These are phyloP conservation scores for Rhizopogon salebrosus DNA, from an alignment of 768 basidiomycete species.

Conservation along the genomic window DNA sequence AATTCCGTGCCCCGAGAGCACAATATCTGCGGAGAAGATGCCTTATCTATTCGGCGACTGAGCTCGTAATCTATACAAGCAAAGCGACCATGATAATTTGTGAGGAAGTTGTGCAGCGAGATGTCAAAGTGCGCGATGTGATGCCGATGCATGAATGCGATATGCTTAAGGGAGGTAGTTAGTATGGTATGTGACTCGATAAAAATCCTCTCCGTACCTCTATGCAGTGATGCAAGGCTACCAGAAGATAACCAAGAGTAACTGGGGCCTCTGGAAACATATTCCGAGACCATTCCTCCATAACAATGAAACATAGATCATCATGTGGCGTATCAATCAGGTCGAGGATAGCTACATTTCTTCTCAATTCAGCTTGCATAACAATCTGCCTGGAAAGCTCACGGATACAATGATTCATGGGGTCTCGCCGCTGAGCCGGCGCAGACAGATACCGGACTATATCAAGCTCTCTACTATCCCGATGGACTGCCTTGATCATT, in stretches of 20 bases:
- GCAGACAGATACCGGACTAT: slow-evolving; percentile 52
- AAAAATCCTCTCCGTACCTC: slow-evolving; percentile 39
- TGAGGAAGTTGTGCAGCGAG: slow-evolving; percentile 62
- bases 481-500: slow-evolving; percentile 65
- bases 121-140: slow-evolving; percentile 69
- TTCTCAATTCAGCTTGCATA: not conserved
- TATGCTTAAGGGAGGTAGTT: slow-evolving; percentile 40
- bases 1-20: slow-evolving; percentile 56
- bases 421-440: slow-evolving; percentile 46
- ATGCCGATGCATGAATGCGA: slow-evolving; percentile 64
- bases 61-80: slow-evolving; percentile 74
- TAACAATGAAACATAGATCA: slow-evolving; percentile 60
- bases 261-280: slow-evolving; percentile 48
- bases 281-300: slow-evolving; percentile 77
- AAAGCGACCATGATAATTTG: slow-evolving; percentile 58
- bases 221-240: slow-evolving; percentile 59
- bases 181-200: not conserved
- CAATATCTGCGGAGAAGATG: slow-evolving; percentile 32
- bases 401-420: slow-evolving; percentile 79
- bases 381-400: slow-evolving; percentile 21
- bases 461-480: slow-evolving; percentile 56
- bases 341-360: slow-evolving; percentile 53
- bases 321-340: slow-evolving; percentile 51
- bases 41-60: slow-evolving; percentile 48
- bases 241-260: slow-evolving; percentile 48